A percentile compares a stretch with the other conserved stretches of the same genome.
Conservation (phyloP, 2,329 filamentous ascomycete genomes). For the Taxawa tesnikishii region DNA sequence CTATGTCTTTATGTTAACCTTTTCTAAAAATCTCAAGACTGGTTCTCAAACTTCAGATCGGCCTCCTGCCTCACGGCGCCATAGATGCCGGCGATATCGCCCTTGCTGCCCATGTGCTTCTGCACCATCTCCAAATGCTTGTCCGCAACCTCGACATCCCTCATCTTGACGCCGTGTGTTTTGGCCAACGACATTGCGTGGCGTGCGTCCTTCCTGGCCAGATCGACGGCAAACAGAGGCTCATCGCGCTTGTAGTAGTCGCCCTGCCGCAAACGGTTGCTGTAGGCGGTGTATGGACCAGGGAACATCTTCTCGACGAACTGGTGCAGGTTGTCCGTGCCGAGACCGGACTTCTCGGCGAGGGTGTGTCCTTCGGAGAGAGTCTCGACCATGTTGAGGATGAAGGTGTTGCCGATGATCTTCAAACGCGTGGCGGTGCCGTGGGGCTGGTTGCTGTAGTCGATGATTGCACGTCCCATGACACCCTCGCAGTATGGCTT, state of each 20-base stretch:
- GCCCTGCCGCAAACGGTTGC: constrained; percentile 58
- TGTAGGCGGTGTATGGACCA: constrained; percentile 64
- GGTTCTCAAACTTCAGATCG: constrained; percentile 57
- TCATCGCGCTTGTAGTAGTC: constrained; percentile 65
- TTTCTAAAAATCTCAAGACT: background rate
- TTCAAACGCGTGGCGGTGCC: constrained; percentile 62
- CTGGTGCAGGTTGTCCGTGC: constrained; percentile 54
- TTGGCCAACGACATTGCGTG: constrained; percentile 61
- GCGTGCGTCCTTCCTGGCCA: constrained; percentile 69
- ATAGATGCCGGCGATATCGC: constrained; percentile 75
- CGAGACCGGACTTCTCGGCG: constrained; percentile 70
- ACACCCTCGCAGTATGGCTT: constrained; percentile 63
- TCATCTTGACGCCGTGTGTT: constrained; percentile 48
- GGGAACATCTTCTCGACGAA: constrained; percentile 66
- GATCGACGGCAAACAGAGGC: constrained; percentile 71
- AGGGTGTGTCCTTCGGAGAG: constrained; percentile 66
- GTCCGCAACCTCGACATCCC: constrained; percentile 55
- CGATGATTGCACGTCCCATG: constrained; percentile 55
- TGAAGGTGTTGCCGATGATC: constrained; percentile 75
- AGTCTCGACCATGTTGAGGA: constrained; percentile 70
- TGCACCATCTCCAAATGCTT: constrained; percentile 57
- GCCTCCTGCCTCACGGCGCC: constrained; percentile 64
- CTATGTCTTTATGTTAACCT: background rate
- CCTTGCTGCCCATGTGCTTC: constrained; percentile 54
- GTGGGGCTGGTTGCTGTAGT: constrained; percentile 57